Percentiles rank a stretch among this genome's conserved stretches.
Evolutionary conservation across 2,329 filamentous ascomycete genomes (phyloP).

Genomic region (Clonostachys rhizophaga): DNA sequence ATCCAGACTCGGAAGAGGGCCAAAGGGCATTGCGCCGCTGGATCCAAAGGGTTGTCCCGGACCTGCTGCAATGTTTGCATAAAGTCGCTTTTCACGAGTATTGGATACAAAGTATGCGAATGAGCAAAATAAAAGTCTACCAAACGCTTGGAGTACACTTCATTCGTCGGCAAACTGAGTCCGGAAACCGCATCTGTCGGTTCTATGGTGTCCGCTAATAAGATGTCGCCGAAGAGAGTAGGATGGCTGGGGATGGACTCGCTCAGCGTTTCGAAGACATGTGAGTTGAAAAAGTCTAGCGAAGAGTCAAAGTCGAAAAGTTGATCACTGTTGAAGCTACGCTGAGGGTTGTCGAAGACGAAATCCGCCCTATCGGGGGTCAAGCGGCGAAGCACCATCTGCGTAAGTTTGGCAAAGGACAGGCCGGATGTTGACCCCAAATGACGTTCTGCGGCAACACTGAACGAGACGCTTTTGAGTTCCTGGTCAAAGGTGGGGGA

Average conservation of each 20-base stretch:
- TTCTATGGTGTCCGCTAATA: conserved; percentile 15
- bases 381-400: conserved; percentile 31
- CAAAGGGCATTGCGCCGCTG: conserved; percentile 20
- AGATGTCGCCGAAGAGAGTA: conserved; percentile 19
- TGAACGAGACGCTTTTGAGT: conserved; percentile 29
- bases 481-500: conserved; percentile 20
- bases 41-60: conserved; percentile 18
- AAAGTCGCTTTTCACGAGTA: conserved; percentile 28
- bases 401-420: conserved; percentile 36
- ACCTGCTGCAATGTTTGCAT: conserved; percentile 19
- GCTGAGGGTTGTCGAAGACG: conserved; percentile 20
- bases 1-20: conserved; percentile 39
- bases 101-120: conserved; percentile 39
- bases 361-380: conserved; percentile 35
- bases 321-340: conserved; percentile 3
- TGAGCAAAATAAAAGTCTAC: conserved; percentile 40
- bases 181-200: conserved; percentile 8
- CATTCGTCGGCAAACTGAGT: conserved; percentile 9
- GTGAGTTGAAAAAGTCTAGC: conserved; percentile 12
- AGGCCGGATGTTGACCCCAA: conserved; percentile 36
- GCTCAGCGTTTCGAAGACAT: conserved; percentile 12
- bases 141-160: conserved; percentile 18
- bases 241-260: conserved; percentile 16
- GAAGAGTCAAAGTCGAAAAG: conserved; percentile 16
- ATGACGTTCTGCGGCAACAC: conserved; percentile 36